Base-by-base conservation (phyloP, 1,139 yeast species). In the Blastobotrys capitulatus region DNA sequence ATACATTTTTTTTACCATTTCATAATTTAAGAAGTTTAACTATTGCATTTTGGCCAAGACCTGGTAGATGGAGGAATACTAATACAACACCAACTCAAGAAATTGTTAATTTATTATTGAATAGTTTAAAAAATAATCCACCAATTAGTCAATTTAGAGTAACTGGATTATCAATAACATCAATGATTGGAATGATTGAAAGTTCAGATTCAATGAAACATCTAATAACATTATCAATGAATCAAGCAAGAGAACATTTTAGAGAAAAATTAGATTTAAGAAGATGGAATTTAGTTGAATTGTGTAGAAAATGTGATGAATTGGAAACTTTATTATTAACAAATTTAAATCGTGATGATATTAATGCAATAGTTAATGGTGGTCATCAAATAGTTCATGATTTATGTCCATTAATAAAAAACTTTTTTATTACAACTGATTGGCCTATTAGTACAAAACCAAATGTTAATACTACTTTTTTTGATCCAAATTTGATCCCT, bases 141-240 rank as follows among this genome's bases (percentile, higher is more conserved):
- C 29, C 38, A 8, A 20, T 46, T 9, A 16, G 16, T 8, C 32
- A 38, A 13, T 46, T 46, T 16, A 26, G 46, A n/a, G 31, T 41
- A 13, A 18, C 39, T n/a, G 49, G 49, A 16, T 29, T 46, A 16
- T 41, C 49, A 10, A 27, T 41, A 12, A 16, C 22, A 18, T 41
- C 46, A 10, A 16, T 37, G n/a, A 25, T 42, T 16, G 25, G 32
- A n/a, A 31, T 46, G 15, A 27, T 46, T 8, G 16, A 42, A 25
- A 25, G 27, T 6, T 29, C 41, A 6, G 22, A 31, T n/a, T 20
- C 42, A 13, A 15, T 46, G 38, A 37, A 29, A 13, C 45, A 41
- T n/a, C 22, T 46, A 22, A n/a, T n/a, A 4, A 27, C 45, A 1
- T 25, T 46, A 32, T 35, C 34, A n/a, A 46, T 46, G 49, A 42